Base-by-base conservation (phyloP, 495 filamentous ascomycete species). In the Hypomontagnella monticulosa region DNA sequence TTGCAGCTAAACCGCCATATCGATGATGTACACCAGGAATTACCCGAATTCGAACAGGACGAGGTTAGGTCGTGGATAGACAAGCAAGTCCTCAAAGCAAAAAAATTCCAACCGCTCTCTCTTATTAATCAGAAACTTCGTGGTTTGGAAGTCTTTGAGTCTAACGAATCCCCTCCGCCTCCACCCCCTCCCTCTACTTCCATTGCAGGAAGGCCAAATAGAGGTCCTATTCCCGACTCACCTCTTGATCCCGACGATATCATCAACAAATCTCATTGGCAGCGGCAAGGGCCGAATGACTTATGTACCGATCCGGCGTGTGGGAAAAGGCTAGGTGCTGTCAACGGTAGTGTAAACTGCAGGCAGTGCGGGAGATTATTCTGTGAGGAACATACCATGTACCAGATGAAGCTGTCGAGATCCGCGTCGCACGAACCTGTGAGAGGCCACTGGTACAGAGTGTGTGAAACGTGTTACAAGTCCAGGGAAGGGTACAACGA, bases 11-110 rank as follows among this genome's bases (percentile, higher is more conserved):
- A 99, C 73, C 87, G 93, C 72, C 95, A 99, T 76, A 89, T 99
- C 66, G 95, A 99, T 78, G 96, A 98, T 70, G 82, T 85, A 37
- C 95, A 99, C 78, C 90, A 93, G 63, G 92, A 97, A 64, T 84
- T 98, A n/a, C 93, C 96, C 75, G 92, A 92, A 57, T 85, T 91
- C 51, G 91, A 92, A 69, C 96, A 98, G 71, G 94, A 97, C 76
- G 93, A 99, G 78, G 94, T 97, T 61, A 96, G 96, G 79, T 94
- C 91, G 53, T 99, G 95, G 95, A 97, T 99, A 81, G 89, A 95
- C 77, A 89, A 90, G 65, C 95, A 97, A 75, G 96, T 99, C 81
- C 84, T 91, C 47, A 97, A 97, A 74, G 96, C 95, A 14, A 97
- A 96, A 76, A 88, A 87, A 36, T 99, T 99, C 74, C 96, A 99